Percentiles rank a stretch among this genome's conserved stretches.
These are phyloP conservation scores for Didymella arachidicola DNA, from an alignment of 2,329 filamentous ascomycete genomes.

Conservation along the genomic window DNA sequence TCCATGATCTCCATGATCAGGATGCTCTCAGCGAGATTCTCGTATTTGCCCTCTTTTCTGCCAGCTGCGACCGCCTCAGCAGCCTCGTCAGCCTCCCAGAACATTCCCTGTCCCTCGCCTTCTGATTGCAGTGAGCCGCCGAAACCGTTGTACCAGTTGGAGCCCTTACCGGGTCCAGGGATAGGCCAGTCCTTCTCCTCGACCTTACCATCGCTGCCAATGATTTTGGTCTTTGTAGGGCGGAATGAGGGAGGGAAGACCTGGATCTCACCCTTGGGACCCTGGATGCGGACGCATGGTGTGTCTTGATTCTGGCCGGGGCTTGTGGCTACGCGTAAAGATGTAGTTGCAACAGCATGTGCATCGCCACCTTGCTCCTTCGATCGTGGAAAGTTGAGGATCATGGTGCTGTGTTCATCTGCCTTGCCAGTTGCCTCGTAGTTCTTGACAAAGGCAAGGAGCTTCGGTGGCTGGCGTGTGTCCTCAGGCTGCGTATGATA, in stretches of 20 bases:
- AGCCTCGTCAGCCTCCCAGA: slow-evolving; percentile 85
- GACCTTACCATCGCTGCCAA: slow-evolving; percentile 60
- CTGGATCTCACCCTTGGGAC: slow-evolving; percentile 81
- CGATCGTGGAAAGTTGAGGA: slow-evolving; percentile 75
- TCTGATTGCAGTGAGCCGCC: slow-evolving; percentile 56
- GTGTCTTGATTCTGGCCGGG: slow-evolving; percentile 63
- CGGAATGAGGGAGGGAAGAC: slow-evolving; percentile 75
- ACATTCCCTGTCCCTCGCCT: slow-evolving; percentile 79
- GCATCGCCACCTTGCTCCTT: slow-evolving; percentile 61
- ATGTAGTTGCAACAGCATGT: slow-evolving; percentile 72
- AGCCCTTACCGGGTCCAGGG: slow-evolving; percentile 57
- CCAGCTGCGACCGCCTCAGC: slow-evolving; percentile 79
- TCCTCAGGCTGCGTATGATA: slow-evolving; percentile 76
- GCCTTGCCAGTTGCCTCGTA: slow-evolving; percentile 76
- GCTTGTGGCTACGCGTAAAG: slow-evolving; percentile 59
- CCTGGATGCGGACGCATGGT: slow-evolving; percentile 80
- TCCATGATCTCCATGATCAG: slow-evolving; percentile 86
- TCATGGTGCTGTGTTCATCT: slow-evolving; percentile 80
- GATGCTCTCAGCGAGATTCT: slow-evolving; percentile 76
- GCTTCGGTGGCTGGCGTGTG: slow-evolving; percentile 71
- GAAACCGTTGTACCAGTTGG: slow-evolving; percentile 59
- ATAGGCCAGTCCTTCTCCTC: slow-evolving; percentile 57
- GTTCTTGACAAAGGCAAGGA: slow-evolving; percentile 71
- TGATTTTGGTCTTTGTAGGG: slow-evolving; percentile 70
- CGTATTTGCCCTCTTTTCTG: slow-evolving; percentile 71